A percentile compares a stretch with the other conserved stretches of the same genome.
Conservation (phyloP, 1,139 yeast species). For the Candida sanyaensis region DNA sequence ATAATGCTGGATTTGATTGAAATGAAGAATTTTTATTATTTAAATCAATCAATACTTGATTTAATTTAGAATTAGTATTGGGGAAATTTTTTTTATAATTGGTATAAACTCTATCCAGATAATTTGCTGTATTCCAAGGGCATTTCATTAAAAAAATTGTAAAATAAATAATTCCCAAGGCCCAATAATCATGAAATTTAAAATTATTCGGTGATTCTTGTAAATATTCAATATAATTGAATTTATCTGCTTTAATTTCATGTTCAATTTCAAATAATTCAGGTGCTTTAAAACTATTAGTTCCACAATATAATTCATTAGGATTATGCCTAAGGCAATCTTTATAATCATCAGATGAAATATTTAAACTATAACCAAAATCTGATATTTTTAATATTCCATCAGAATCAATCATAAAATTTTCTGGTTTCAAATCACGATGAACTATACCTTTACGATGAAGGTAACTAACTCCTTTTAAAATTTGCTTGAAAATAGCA, state of each 20-base stretch:
- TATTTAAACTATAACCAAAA: conserved; percentile 51
- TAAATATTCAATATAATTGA: conserved; percentile 9
- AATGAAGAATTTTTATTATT: conserved; percentile 21
- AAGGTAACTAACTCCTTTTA: conserved; percentile 46
- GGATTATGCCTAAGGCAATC: conserved; percentile 22
- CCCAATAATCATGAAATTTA: conserved; percentile 47
- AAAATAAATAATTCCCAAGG: conserved; percentile 52
- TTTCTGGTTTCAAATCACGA: conserved; percentile 59
- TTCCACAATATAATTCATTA: conserved; percentile 43
- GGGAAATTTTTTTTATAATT: conserved; percentile 27
- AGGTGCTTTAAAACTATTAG: conserved; percentile 58
- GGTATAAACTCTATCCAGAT: conserved; percentile 22
- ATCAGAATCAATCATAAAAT: conserved; percentile 44
- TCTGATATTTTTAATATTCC: conserved; percentile 52
- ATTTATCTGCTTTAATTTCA: conserved; percentile 10
- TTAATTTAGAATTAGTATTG: conserved; percentile 17
- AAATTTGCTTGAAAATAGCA: conserved; percentile 48
- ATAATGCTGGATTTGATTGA: conserved; percentile 32
- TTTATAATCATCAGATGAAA: conserved; percentile 20
- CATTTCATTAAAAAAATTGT: conserved; percentile 43
- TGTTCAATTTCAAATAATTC: conserved; percentile 42
- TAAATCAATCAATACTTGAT: conserved; percentile 21
- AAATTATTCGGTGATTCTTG: conserved; percentile 9
- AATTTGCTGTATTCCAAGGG: conserved; percentile 49
- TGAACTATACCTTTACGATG: conserved; percentile 48